Percentiles rank a stretch among this genome's conserved stretches.
These are phyloP conservation scores for Camillea tinctor DNA, from an alignment of 2,329 filamentous ascomycete species.

Conservation along the genomic window DNA sequence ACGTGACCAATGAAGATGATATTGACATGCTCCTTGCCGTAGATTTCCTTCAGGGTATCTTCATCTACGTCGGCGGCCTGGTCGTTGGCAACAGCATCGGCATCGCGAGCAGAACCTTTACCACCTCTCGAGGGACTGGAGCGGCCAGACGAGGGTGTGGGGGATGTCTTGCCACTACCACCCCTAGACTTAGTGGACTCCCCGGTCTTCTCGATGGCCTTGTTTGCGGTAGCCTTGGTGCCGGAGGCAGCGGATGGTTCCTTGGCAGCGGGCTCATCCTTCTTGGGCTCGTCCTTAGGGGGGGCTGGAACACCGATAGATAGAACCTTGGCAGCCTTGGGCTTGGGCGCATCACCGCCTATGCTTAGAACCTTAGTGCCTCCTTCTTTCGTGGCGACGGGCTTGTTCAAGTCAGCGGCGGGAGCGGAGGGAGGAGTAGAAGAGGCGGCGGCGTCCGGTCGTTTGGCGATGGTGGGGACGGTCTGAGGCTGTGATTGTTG, in stretches of 20 bases:
- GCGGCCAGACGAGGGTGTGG: slow-evolving; percentile 78
- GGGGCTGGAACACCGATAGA: slow-evolving; percentile 63
- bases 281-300: slow-evolving; percentile 56
- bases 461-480: slow-evolving; percentile 62
- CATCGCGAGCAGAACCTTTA: slow-evolving; percentile 59
- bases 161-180: slow-evolving; percentile 71
- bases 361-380: slow-evolving; percentile 65
- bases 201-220: slow-evolving; percentile 90
- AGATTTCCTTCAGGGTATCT: slow-evolving; percentile 85
- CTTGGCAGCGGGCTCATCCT: slow-evolving; percentile 41
- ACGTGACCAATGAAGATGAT: slow-evolving; percentile 98
- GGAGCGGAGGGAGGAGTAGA: slow-evolving; percentile 41
- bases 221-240: slow-evolving; percentile 79
- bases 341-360: slow-evolving; percentile 51
- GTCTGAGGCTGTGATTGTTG: slow-evolving; percentile 39
- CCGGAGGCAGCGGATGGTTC: slow-evolving; percentile 50
- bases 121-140: slow-evolving; percentile 71
- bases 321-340: slow-evolving; percentile 67
- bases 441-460: slow-evolving; percentile 49
- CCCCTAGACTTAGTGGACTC: slow-evolving; percentile 55
- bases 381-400: slow-evolving; percentile 52
- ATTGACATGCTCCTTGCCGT: slow-evolving; percentile 90
- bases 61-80: slow-evolving; percentile 72
- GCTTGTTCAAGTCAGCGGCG: slow-evolving; percentile 44
- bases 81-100: slow-evolving; percentile 81